Conservation (phyloP, 768 basidiomycete genomes). For the Epithele typhae region DNA sequence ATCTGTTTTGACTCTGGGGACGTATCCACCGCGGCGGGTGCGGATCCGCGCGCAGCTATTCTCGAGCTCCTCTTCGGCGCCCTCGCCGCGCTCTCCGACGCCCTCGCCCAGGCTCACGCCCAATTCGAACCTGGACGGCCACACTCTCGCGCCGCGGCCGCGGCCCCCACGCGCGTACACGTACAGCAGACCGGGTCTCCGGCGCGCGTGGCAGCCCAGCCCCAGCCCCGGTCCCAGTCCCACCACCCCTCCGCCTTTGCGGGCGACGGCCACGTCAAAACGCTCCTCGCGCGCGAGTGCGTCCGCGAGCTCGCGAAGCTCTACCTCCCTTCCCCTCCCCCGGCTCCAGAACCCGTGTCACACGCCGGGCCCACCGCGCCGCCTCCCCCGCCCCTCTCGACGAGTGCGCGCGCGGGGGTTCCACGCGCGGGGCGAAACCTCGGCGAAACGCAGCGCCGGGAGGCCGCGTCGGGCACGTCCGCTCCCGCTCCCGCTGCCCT, state of each 20-base stretch:
- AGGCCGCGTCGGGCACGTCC: not conserved
- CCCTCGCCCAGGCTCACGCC: no score
- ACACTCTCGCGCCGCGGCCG: no score
- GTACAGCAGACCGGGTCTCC: no score
- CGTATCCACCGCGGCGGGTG: not conserved
- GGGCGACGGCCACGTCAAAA: not conserved
- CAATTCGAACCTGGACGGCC: no score
- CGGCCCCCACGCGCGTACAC: no score
- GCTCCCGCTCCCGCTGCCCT: no score
- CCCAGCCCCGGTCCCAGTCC: no score
- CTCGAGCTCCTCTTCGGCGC: slow-evolving; percentile 16
- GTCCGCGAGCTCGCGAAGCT: slow-evolving; percentile 32
- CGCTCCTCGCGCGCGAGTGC: slow-evolving; percentile 31
- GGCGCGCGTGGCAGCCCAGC: no score
- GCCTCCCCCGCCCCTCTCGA: no score
- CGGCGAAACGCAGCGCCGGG: slow-evolving; percentile 4
- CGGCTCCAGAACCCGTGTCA: not conserved
- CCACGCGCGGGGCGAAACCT: slow-evolving; percentile 9
- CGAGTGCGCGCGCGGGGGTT: no score
- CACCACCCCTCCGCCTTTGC: no score
- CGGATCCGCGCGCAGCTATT: slow-evolving; percentile 20
- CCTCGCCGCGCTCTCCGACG: slow-evolving; percentile 11
- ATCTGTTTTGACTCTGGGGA: not conserved
- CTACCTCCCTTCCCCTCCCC: slow-evolving; percentile 8
- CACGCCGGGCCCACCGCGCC: no score